Evolutionary conservation across 2,329 filamentous ascomycete species (phyloP).

Genomic region (Ascochyta fabae): DNA sequence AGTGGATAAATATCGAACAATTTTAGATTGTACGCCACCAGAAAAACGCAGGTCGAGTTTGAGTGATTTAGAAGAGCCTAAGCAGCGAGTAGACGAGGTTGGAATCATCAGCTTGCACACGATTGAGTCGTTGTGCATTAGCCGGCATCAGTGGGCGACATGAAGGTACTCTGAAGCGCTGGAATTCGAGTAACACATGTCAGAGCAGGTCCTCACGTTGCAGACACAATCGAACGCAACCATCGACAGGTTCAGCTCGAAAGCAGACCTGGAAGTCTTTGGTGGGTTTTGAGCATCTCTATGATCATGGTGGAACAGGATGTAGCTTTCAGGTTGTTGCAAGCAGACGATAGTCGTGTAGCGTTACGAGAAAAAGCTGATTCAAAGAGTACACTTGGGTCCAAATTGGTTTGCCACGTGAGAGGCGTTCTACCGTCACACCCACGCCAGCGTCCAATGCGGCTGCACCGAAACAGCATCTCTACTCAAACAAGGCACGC

Average conservation of each 20-base stretch:
- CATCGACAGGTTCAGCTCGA: no score
- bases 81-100: not conserved
- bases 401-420: not conserved
- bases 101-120: not conserved
- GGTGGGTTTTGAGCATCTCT: no score
- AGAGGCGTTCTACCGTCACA: not conserved
- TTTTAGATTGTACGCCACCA: not conserved
- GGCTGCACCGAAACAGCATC: slow-evolving; percentile 5
- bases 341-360: no score
- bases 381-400: no score
- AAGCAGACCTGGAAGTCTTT: no score
- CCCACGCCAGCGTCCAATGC: slow-evolving; percentile 3
- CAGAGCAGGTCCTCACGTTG: not conserved
- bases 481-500: slow-evolving; percentile 8
- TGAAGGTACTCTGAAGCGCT: slow-evolving; percentile 1
- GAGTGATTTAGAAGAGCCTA: not conserved
- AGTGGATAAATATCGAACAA: not conserved
- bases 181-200: not conserved
- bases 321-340: no score
- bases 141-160: not conserved
- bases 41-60: not conserved
- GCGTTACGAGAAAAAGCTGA: no score
- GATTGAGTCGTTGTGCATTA: slow-evolving; percentile 9
- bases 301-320: no score
- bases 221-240: no score